phyloP scores from a whole-genome alignment of 2,329 filamentous ascomycete species.

The Nemania diffusa region DNA sequence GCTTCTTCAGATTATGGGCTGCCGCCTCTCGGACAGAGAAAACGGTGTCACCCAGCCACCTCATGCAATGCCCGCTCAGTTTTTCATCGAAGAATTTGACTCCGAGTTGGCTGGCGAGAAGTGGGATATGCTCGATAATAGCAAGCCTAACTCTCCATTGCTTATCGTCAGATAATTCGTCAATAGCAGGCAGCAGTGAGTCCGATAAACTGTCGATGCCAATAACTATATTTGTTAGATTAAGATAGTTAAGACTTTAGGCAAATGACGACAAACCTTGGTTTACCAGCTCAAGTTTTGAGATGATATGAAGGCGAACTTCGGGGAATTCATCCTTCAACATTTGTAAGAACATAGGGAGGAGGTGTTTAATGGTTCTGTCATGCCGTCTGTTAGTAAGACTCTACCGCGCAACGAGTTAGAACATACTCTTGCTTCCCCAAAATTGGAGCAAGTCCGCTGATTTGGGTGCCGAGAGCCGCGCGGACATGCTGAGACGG shows the following conservation, averaged over 20 bases:
- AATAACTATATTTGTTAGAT: conserved; percentile 72
- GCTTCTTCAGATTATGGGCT: conserved; percentile 96
- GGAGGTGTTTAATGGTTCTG: conserved; percentile 93
- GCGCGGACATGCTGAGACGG: conserved; percentile 96
- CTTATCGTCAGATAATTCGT: conserved; percentile 98
- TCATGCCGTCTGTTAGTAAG: conserved; percentile 36
- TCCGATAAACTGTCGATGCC: conserved; percentile 97
- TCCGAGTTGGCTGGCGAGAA: conserved; percentile 93
- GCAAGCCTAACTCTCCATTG: conserved; percentile 98
- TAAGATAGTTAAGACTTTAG: background rate
- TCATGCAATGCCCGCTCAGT: conserved; percentile 94
- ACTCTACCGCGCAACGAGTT: conserved; percentile 18
- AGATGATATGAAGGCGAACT: conserved; percentile 98
- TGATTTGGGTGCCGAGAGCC: conserved; percentile 95
- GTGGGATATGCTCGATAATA: conserved; percentile 98
- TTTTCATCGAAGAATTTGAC: conserved; percentile 99
- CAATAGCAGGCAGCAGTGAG: conserved; percentile 94
- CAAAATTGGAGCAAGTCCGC: conserved; percentile 93
- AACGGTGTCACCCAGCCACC: conserved; percentile 97
- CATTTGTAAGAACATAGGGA: conserved; percentile 99
- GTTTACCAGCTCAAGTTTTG: conserved; percentile 98
- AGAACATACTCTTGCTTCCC: conserved; percentile 90
- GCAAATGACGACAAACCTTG: conserved; percentile 70
- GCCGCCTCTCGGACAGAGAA: conserved; percentile 98
- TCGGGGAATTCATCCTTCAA: conserved; percentile 99